Evolutionary conservation across 2,329 filamentous ascomycete species (phyloP).

Genomic region (Colletotrichum tropicale): DNA sequence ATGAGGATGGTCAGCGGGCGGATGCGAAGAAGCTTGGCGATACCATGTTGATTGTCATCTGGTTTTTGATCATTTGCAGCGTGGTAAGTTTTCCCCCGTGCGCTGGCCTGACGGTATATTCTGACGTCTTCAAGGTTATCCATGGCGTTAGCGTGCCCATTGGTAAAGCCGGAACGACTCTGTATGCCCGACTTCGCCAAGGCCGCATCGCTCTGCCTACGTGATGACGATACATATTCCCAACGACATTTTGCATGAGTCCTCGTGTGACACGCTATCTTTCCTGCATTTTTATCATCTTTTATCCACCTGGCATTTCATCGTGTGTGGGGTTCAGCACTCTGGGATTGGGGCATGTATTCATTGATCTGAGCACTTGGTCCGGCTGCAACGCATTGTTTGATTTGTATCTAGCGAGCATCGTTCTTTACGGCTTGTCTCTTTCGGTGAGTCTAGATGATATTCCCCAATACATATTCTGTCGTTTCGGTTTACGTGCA

Average conservation of each 20-base stretch:
- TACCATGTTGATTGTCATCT: background rate
- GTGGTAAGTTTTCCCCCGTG: background rate
- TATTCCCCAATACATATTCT: background rate
- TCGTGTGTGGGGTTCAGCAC: fast-evolving
- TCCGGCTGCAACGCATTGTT: background rate
- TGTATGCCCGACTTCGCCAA: background rate
- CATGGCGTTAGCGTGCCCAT: background rate
- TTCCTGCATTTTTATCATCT: background rate
- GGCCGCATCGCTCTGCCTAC: background rate
- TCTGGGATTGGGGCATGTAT: background rate
- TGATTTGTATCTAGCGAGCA: background rate
- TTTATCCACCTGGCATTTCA: background rate
- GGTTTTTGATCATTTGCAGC: background rate
- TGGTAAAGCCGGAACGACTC: background rate
- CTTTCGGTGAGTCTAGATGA: background rate
- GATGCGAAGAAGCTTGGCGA: background rate
- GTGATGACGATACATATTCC: background rate
- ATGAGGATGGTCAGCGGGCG: background rate
- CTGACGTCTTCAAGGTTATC: background rate
- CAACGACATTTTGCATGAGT: background rate
- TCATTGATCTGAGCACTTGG: background rate
- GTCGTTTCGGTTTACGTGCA: background rate
- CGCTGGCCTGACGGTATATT: fast-evolving
- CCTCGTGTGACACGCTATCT: fast-evolving
- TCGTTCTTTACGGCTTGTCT: fast-evolving